Percentiles rank a stretch among this genome's conserved stretches.
Conservation (phyloP, 1,139 yeast species). For the Petasospora rhodanensis region DNA sequence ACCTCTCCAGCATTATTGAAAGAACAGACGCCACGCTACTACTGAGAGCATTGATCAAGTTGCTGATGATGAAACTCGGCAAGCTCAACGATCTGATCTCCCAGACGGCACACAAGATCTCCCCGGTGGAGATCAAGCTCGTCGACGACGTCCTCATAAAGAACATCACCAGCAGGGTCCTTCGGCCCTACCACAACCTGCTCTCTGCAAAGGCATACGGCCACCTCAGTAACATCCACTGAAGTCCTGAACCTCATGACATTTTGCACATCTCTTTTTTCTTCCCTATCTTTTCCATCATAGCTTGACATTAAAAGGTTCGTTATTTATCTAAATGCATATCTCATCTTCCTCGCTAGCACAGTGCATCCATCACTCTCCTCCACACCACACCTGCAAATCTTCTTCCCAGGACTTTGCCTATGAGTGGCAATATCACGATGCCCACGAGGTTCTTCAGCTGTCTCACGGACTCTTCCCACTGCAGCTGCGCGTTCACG, state of each 20-base stretch:
- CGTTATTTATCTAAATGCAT: not conserved
- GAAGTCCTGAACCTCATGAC: no score
- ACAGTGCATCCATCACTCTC: constrained; percentile 17
- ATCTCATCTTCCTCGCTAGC: constrained; percentile 3
- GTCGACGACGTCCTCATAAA: constrained; percentile 22
- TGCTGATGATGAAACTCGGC: constrained; percentile 16
- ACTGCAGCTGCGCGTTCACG: constrained; percentile 61
- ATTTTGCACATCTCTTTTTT: not conserved
- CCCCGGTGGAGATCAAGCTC: constrained; percentile 14
- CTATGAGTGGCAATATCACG: constrained; percentile 64
- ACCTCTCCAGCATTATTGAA: no score
- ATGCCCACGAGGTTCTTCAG: constrained; percentile 51
- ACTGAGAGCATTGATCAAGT: constrained; percentile 11
- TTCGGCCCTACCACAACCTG: constrained; percentile 20
- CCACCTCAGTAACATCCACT: constrained; percentile 6
- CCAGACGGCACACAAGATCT: not conserved
- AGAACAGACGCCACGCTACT: constrained; percentile 13
- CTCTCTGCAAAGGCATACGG: constrained; percentile 14
- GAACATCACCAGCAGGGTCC: constrained; percentile 18
- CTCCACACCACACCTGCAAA: constrained; percentile 39
- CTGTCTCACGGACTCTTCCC: constrained; percentile 74
- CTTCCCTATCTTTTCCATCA: not conserved
- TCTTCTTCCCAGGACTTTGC: constrained; percentile 67
- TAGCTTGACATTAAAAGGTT: no score
- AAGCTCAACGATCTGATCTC: constrained; percentile 10